These are phyloP conservation scores for Trametopsis cervina DNA, from an alignment of 768 basidiomycete genomes.

Conservation along the genomic window DNA sequence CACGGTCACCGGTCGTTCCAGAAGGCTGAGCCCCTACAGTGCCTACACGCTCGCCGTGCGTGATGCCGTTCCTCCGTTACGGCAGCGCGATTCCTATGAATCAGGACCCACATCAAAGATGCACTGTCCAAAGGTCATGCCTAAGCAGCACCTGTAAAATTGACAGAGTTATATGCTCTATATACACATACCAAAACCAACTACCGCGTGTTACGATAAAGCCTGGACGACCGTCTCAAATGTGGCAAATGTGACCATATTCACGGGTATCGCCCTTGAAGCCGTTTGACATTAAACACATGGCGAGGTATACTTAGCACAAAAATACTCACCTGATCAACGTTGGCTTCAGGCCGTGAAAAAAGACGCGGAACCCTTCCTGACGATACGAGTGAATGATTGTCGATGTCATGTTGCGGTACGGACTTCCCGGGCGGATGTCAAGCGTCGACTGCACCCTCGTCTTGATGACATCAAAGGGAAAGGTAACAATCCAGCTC, in stretches of 20 bases:
- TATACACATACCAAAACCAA: too few species aligned
- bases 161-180: too few species aligned
- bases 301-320: not conserved
- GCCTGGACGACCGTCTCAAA: conserved; percentile 55
- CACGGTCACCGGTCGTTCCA: too few species aligned
- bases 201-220: conserved; percentile 19
- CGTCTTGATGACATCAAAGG: conserved; percentile 87
- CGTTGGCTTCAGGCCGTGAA: conserved; percentile 72
- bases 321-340: conserved; percentile 55
- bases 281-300: not conserved
- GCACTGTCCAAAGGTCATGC: too few species aligned
- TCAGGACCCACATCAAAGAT: too few species aligned
- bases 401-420: conserved; percentile 51
- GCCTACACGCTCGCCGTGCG: too few species aligned
- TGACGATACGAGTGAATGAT: conserved; percentile 50
- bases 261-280: conserved; percentile 75
- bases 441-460: conserved; percentile 56
- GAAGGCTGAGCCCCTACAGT: too few species aligned
- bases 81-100: too few species aligned
- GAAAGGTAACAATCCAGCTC: conserved; percentile 81
- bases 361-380: conserved; percentile 68
- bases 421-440: conserved; percentile 36
- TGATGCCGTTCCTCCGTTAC: too few species aligned
- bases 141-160: too few species aligned
- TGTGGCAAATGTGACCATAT: conserved; percentile 73